Conservation (phyloP, 2,329 filamentous ascomycete genomes). For the Phaeosphaeriaceae sp. region DNA sequence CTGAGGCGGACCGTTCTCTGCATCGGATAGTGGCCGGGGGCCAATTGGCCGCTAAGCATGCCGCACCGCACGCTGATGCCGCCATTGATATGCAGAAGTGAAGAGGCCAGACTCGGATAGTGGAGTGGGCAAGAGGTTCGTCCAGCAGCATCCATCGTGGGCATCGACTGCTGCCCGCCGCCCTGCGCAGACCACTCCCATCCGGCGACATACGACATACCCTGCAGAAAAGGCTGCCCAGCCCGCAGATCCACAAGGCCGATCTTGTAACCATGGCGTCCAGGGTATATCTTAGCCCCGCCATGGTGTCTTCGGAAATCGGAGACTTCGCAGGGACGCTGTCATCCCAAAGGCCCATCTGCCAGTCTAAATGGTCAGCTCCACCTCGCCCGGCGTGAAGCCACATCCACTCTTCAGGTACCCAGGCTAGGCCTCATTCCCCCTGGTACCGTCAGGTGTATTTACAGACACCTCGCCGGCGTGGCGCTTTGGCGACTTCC, state of each 20-base stretch:
- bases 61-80: constrained; percentile 14
- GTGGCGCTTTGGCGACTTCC: constrained; percentile 40
- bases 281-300: constrained; percentile 42
- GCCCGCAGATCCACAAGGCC: constrained; percentile 44
- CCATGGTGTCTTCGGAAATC: constrained; percentile 47
- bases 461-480: constrained; percentile 42
- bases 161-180: constrained; percentile 3
- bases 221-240: constrained; percentile 45
- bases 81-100: constrained; percentile 1
- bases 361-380: constrained; percentile 33
- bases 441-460: constrained; percentile 36
- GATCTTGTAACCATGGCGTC: constrained; percentile 49
- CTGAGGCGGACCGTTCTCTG: background rate
- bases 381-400: constrained; percentile 38
- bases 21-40: constrained; percentile 21
- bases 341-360: constrained; percentile 29
- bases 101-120: background rate
- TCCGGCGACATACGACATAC: constrained; percentile 27
- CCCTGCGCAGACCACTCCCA: constrained; percentile 2
- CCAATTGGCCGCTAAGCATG: constrained; percentile 33
- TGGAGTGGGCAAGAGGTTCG: background rate
- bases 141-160: background rate
- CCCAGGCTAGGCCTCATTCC: constrained; percentile 37
- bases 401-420: constrained; percentile 44
- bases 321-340: constrained; percentile 41